These are phyloP conservation scores for Aureobasidium subglaciale DNA, from an alignment of 2,329 filamentous ascomycete genomes.

Conservation along the genomic window DNA sequence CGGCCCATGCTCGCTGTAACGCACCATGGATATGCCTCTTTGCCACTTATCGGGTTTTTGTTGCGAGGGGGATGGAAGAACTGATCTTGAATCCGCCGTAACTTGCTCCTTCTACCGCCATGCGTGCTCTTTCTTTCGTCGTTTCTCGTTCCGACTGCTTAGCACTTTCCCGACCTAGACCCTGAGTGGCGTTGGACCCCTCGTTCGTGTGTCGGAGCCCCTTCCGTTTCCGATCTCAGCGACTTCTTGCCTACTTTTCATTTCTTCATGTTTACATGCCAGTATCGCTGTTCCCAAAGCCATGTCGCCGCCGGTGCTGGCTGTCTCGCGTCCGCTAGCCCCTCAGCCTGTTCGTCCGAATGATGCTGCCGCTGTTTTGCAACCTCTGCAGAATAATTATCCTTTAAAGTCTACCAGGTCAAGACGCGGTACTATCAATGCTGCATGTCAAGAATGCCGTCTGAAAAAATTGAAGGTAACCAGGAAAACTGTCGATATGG, in stretches of 20 bases:
- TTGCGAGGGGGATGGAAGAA: background rate
- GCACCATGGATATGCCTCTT: background rate
- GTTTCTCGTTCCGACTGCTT: background rate
- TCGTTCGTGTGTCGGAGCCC: background rate
- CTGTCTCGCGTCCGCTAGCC: background rate
- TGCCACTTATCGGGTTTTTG: background rate
- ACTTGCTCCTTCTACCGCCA: background rate
- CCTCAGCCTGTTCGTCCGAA: background rate
- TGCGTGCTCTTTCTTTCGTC: background rate
- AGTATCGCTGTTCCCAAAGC: background rate
- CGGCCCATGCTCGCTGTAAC: too few species aligned
- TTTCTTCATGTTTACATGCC: background rate
- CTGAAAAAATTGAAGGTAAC: conserved; percentile 6
- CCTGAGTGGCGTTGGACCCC: background rate
- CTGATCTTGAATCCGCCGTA: background rate
- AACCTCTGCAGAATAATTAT: background rate
- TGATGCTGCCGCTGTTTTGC: background rate
- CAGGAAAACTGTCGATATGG: too few species aligned
- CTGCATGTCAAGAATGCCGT: conserved; percentile 9
- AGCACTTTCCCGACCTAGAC: background rate
- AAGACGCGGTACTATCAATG: conserved; percentile 1
- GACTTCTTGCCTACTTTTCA: background rate
- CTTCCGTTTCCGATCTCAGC: background rate
- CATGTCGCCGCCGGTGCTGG: conserved; percentile 2
- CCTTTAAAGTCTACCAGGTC: conserved; percentile 1